Percentiles rank a stretch among this genome's conserved stretches.
Evolutionary conservation across 1,284 basidiomycete genomes (phyloP).

Genomic region (Tetrapyrgos nigripes): DNA sequence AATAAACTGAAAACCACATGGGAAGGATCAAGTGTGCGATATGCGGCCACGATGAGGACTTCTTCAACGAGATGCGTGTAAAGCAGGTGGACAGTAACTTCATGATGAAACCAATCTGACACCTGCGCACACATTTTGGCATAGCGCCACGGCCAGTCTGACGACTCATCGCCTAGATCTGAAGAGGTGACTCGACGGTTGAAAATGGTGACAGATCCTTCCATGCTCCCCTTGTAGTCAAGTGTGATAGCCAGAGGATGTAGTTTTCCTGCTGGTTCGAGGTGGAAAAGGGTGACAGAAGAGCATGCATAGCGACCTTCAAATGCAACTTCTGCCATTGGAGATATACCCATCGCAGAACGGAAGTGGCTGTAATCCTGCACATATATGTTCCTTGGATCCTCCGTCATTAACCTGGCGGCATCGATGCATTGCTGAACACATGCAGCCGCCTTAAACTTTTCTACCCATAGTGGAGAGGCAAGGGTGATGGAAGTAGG

Average conservation of each 20-base stretch:
- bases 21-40: constrained; percentile 23
- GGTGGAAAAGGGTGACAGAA: constrained; percentile 30
- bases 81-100: constrained; percentile 29
- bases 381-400: constrained; percentile 20
- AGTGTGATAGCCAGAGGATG: constrained; percentile 33
- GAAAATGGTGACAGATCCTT: constrained; percentile 30
- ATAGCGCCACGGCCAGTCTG: constrained; percentile 36
- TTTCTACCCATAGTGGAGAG: constrained; percentile 19
- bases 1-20: constrained; percentile 29
- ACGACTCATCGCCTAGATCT: constrained; percentile 11
- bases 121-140: constrained; percentile 32
- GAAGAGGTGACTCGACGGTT: constrained; percentile 23
- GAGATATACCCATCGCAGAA: constrained; percentile 15
- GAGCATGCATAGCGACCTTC: constrained; percentile 26
- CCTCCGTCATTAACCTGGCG: constrained; percentile 11
- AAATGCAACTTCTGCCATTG: constrained; percentile 11
- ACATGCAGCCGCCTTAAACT: constrained; percentile 19
- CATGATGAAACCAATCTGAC: constrained; percentile 33
- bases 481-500: constrained; percentile 28
- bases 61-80: constrained; percentile 34
- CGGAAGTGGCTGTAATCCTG: constrained; percentile 33
- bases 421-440: constrained; percentile 14
- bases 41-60: constrained; percentile 30
- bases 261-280: constrained; percentile 25
- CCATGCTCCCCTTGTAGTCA: constrained; percentile 31